Evolutionary conservation across 257 asterid genomes (phyloP).

Genomic region (Petunia secreta): DNA sequence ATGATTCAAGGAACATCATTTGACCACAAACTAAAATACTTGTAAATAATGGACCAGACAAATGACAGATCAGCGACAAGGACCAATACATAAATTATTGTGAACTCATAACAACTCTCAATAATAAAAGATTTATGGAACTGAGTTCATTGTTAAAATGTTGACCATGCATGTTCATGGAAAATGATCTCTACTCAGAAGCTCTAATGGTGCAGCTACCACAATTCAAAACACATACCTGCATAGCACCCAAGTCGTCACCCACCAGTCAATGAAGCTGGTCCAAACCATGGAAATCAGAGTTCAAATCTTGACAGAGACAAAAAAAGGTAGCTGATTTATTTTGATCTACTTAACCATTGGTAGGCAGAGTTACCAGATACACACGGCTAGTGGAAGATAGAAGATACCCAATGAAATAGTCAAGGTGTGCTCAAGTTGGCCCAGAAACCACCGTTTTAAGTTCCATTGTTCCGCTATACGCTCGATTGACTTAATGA

Average conservation of each 20-base stretch:
- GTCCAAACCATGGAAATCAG: neutral
- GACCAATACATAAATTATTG: constrained; percentile 3
- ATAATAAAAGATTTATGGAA: neutral
- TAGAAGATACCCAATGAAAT: neutral
- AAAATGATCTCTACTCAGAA: neutral
- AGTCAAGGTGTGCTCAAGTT: neutral
- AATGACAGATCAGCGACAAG: neutral
- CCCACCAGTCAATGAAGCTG: neutral
- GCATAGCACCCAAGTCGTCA: neutral
- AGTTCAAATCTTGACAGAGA: neutral
- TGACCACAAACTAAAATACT: neutral
- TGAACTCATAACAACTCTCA: neutral
- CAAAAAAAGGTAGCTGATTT: neutral
- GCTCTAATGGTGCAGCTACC: neutral
- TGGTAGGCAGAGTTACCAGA: neutral
- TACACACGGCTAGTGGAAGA: neutral
- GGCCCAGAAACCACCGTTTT: neutral
- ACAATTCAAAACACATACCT: neutral
- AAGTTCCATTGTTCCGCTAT: neutral
- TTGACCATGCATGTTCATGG: neutral
- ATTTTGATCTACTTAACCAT: neutral
- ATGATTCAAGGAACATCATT: neutral
- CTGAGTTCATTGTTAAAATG: neutral
- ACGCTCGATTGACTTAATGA: neutral
- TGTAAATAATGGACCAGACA: neutral